Evolutionary conservation across 345 rosid species (phyloP), one percentile per base, ranked within the genome.

Genomic region (Sonneratia alba): DNA sequence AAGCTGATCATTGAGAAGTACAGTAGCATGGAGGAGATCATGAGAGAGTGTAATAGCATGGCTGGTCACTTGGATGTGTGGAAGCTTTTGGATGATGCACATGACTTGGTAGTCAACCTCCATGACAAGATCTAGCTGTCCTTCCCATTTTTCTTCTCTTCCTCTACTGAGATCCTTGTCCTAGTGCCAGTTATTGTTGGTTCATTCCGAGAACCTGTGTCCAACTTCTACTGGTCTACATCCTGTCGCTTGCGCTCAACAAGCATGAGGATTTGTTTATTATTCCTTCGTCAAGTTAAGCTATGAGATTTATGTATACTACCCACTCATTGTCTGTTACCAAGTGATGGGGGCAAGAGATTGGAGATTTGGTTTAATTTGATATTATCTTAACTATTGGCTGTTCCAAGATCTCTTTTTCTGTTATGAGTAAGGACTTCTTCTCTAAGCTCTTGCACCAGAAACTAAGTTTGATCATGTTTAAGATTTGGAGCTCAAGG

Each of bases 81-180:
- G 98, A 94, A 84, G 87, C 98, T 94, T 80, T 85, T 94, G 32
- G 98, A 94, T 24, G 95, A 91, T 82, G 93, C 98, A 11, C 98
- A 94, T 74, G 94, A 88, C 85, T 81, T 88, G 79, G 96, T 94
- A 47, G 95, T 84, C 68, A 84, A 82, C 42, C 85, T 94, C 71
- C 93, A 91, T 32, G 87, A 91, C 78, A 94, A 91, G 89, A 86
- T 94, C 63, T 82, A 79, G 81, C 47, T 42, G 42, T 2, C 19
- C 38, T 47, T 34, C 24, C 24, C 42, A 43, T 53, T 48, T 70
- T 62, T 53, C 16, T 62, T 53, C 16, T 40, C 55, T 42, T 38
- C 15, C 40, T 55, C 38, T 55, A 51, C 37, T 14, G 34, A 75
- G 57, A 42, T 37, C 63, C 37, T 66, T 62, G 19, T 59, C 24